Conservation (phyloP, 495 filamentous ascomycete genomes). For the Lichenothelia convexa region DNA sequence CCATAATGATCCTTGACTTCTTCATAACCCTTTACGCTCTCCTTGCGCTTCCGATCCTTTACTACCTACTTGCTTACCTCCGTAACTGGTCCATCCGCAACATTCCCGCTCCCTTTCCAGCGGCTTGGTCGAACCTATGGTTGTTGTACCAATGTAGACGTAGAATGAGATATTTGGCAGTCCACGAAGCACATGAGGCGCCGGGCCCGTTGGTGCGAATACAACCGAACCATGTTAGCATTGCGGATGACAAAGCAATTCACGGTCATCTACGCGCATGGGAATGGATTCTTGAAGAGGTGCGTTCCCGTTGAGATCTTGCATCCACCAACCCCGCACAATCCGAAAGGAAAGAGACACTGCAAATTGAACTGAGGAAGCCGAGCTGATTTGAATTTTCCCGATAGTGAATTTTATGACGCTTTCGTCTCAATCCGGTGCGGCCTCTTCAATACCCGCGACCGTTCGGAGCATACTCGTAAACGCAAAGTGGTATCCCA, state of each 20-base stretch:
- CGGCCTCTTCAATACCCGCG: conserved; percentile 80
- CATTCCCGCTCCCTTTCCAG: conserved; percentile 52
- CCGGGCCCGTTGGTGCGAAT: conserved; percentile 41
- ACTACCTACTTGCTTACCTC: conserved; percentile 54
- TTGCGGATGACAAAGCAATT: conserved; percentile 42
- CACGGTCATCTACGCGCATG: conserved; percentile 35
- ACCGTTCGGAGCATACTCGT: conserved; percentile 65
- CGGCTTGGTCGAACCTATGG: conserved; percentile 63
- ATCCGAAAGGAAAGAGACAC: no score
- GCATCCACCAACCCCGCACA: no score
- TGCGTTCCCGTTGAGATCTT: no score
- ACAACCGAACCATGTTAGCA: conserved; percentile 37
- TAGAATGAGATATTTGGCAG: conserved; percentile 46
- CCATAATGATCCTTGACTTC: conserved; percentile 30
- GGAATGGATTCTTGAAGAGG: conserved; percentile 26
- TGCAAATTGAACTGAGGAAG: no score
- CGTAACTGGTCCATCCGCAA: conserved; percentile 40
- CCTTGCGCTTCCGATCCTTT: conserved; percentile 33
- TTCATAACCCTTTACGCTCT: conserved; percentile 39
- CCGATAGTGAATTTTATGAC: conserved; percentile 59
- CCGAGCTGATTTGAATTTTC: not conserved
- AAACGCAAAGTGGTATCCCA: conserved; percentile 83
- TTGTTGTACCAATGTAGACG: conserved; percentile 47
- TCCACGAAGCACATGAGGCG: conserved; percentile 58
- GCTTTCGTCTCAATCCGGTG: conserved; percentile 76